Percentiles rank a stretch among this genome's conserved stretches.
phyloP scores from a whole-genome alignment of 2,329 filamentous ascomycete genomes.

The Albophoma yamanashiensis region DNA sequence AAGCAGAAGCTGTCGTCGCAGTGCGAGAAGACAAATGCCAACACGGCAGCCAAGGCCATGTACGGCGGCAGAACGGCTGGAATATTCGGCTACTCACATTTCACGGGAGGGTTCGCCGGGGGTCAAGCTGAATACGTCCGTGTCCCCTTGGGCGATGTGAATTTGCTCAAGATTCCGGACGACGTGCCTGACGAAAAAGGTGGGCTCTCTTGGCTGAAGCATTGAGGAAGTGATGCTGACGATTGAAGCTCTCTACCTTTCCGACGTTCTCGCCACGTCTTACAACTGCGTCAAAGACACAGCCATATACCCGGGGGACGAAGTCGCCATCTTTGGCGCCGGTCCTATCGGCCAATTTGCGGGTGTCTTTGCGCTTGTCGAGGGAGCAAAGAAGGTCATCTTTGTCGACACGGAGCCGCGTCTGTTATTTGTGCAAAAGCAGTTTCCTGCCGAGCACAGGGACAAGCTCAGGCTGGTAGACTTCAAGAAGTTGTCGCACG shows the following conservation, averaged over 20 bases:
- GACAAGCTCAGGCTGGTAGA: constrained; percentile 57
- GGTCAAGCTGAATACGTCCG: constrained; percentile 82
- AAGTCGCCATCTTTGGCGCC: constrained; percentile 76
- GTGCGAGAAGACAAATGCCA: constrained; percentile 71
- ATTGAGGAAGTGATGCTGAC: neutral
- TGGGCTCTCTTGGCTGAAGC: neutral
- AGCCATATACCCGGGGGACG: constrained; percentile 63
- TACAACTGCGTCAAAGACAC: constrained; percentile 81
- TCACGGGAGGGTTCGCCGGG: constrained; percentile 79
- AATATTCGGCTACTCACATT: constrained; percentile 65
- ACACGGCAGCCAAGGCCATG: constrained; percentile 60
- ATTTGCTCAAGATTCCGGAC: constrained; percentile 68
- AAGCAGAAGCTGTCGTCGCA: constrained; percentile 67
- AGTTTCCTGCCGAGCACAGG: constrained; percentile 37
- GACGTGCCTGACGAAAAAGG: constrained; percentile 76
- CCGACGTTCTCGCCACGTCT: constrained; percentile 68
- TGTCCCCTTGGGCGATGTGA: constrained; percentile 71
- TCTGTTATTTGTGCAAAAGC: constrained; percentile 55
- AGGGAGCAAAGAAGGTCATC: constrained; percentile 66
- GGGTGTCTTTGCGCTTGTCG: constrained; percentile 61
- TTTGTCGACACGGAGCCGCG: constrained; percentile 67
- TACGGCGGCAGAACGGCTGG: constrained; percentile 70
- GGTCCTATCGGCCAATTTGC: constrained; percentile 83
- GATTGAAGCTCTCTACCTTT: constrained; percentile 52
- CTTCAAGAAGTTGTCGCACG: constrained; percentile 48